Conservation (phyloP, 805 yeast species). For the Schizosaccharomyces cryophilus region DNA sequence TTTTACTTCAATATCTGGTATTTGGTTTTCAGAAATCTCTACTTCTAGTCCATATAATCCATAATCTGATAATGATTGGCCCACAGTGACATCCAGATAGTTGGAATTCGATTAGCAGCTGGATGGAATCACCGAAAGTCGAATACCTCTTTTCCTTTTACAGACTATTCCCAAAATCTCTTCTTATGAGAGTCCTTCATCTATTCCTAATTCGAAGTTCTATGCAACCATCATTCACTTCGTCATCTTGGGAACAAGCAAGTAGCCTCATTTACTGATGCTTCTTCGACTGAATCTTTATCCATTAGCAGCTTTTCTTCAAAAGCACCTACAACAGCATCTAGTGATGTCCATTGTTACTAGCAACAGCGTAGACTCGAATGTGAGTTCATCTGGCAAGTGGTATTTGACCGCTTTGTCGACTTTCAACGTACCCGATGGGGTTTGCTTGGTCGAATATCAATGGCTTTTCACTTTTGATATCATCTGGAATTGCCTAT, state of each 20-base stretch:
- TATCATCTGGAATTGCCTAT: not conserved
- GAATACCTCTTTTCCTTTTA: not conserved
- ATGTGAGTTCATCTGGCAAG: not conserved
- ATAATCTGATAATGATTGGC: too few species aligned
- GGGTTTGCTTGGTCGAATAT: not conserved
- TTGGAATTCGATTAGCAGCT: too few species aligned
- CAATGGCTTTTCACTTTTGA: not conserved
- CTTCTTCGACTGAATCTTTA: not conserved
- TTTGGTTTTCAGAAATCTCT: too few species aligned
- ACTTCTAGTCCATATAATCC: too few species aligned
- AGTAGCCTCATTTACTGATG: not conserved
- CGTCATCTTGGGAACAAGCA: not conserved
- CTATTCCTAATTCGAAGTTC: not conserved
- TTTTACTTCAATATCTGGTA: too few species aligned
- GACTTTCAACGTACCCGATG: not conserved
- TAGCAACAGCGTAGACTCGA: not conserved
- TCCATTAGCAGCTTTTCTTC: not conserved
- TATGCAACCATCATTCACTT: not conserved
- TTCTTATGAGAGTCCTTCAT: too few species aligned
- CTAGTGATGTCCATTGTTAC: not conserved
- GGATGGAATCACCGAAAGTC: too few species aligned
- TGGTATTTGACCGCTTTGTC: not conserved
- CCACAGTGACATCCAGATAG: too few species aligned
- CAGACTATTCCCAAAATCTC: too few species aligned
- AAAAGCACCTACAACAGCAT: not conserved